Evolutionary conservation across 2,329 filamentous ascomycete species (phyloP), one percentile per base, ranked within the genome.

Genomic region (Talaromyces marneffei): DNA sequence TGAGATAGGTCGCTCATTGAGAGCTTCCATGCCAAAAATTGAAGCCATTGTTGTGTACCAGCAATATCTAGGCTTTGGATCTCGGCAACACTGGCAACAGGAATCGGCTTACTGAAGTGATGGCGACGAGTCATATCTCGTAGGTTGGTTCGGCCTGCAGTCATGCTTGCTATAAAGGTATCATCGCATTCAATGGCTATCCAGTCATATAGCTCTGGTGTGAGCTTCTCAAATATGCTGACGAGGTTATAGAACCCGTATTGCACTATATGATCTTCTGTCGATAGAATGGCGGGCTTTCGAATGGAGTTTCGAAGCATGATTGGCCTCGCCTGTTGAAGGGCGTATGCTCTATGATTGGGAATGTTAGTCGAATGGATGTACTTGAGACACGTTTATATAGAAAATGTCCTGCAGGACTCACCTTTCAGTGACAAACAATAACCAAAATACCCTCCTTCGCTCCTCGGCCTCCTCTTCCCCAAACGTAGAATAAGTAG

Each of bases 21-120:
- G 1, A 87, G 80, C 67, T 88, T 87, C 87, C 87, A 90, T 57
- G 89, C 84, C 76, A 89, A 87, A 0, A 87, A 82, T 44, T 85
- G 81, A 1, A 90, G 79, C 87, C 87, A 90, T 68, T 89, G 86
- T 69, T 90, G 87, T 2, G 86, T 89, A 58, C 87, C 82, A 46
- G 87, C 79, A 18, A 90, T 80, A 66, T 90, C 86, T 6, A 88
- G 85, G 59, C 86, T 87, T 66, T 90, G 87, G 20, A 85, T 86
- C 62, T 87, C 84, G 0, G 85, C 87, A 4, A 79, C 77, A 0
- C 73, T 74, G 29, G 84, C 81, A 7, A 87, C 75, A 56, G 85
- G 84, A 18, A 78, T 72, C 4, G 85, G 82, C 1, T 86, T 75
- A 20, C 78, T 64, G 25, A 39, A 29, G 23, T 33, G 35, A 31